These are phyloP conservation scores for Rugonectria rugulosa DNA, from an alignment of 2,329 filamentous ascomycete genomes.

Conservation along the genomic window DNA sequence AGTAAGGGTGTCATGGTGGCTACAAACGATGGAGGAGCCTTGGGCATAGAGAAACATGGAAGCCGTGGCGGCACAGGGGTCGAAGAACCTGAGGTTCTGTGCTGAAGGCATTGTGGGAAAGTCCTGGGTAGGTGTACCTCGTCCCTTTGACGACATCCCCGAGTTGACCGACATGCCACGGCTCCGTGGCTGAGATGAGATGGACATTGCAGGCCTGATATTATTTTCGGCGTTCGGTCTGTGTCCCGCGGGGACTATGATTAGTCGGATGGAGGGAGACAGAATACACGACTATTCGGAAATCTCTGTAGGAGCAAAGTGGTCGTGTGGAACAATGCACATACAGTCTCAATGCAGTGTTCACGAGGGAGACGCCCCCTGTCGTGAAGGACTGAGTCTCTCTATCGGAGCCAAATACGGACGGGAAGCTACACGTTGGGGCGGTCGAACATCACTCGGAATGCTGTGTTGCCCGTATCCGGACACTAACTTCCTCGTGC, in stretches of 20 bases:
- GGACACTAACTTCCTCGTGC: slow-evolving; percentile 36
- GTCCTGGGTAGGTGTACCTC: slow-evolving; percentile 54
- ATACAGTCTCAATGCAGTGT: slow-evolving; percentile 49
- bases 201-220: slow-evolving; percentile 63
- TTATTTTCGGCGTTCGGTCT: slow-evolving; percentile 39
- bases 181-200: slow-evolving; percentile 61
- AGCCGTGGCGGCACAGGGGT: slow-evolving; percentile 89
- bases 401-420: slow-evolving; percentile 37
- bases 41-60: slow-evolving; percentile 91
- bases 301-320: slow-evolving; percentile 34
- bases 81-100: slow-evolving; percentile 67
- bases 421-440: slow-evolving; percentile 45
- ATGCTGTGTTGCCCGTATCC: slow-evolving; percentile 43
- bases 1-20: slow-evolving; percentile 90
- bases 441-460: slow-evolving; percentile 49
- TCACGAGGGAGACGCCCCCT: slow-evolving; percentile 39
- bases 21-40: slow-evolving; percentile 81
- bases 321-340: slow-evolving; percentile 48
- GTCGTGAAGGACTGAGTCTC: slow-evolving; percentile 34
- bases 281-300: slow-evolving; percentile 29
- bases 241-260: slow-evolving; percentile 23
- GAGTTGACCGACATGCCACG: slow-evolving; percentile 67
- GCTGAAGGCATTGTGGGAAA: slow-evolving; percentile 58
- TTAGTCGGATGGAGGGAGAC: slow-evolving; percentile 34
- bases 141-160: slow-evolving; percentile 60